Evolutionary conservation across 2,329 filamentous ascomycete genomes (phyloP).

Genomic region (Mollisia scopiformis): DNA sequence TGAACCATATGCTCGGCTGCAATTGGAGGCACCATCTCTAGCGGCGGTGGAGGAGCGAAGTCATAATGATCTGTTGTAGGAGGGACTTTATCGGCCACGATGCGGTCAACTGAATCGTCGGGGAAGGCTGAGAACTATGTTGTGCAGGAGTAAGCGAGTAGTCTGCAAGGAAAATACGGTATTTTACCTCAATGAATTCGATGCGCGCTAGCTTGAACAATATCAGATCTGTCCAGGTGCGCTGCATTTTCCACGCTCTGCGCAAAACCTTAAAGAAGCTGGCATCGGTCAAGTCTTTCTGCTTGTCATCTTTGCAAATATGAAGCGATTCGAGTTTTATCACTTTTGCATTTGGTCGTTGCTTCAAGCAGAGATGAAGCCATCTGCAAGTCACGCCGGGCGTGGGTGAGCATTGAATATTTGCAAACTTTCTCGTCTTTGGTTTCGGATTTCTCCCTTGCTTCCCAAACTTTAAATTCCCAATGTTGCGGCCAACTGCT

Average conservation of each 20-base stretch:
- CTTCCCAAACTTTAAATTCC: background rate
- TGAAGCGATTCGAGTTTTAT: background rate
- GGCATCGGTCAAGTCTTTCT: background rate
- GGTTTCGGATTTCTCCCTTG: background rate
- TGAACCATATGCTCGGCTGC: background rate
- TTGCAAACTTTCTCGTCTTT: background rate
- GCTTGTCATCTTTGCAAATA: background rate
- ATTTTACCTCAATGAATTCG: background rate
- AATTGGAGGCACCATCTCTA: background rate
- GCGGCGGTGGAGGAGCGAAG: background rate
- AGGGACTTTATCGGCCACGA: background rate
- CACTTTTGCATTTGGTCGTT: background rate
- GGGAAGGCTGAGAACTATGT: background rate
- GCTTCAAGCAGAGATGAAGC: background rate
- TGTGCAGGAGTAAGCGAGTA: background rate
- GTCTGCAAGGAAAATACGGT: background rate
- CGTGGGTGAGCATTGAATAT: background rate
- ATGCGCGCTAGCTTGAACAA: background rate
- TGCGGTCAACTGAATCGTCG: background rate
- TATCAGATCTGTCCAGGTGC: background rate
- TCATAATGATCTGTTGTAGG: background rate
- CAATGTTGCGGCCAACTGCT: background rate
- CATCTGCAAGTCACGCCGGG: background rate
- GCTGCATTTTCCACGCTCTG: background rate
- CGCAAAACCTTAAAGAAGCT: background rate